Base-by-base conservation (phyloP, 306 rosid species). In the Vigna reflexopilosa region DNA sequence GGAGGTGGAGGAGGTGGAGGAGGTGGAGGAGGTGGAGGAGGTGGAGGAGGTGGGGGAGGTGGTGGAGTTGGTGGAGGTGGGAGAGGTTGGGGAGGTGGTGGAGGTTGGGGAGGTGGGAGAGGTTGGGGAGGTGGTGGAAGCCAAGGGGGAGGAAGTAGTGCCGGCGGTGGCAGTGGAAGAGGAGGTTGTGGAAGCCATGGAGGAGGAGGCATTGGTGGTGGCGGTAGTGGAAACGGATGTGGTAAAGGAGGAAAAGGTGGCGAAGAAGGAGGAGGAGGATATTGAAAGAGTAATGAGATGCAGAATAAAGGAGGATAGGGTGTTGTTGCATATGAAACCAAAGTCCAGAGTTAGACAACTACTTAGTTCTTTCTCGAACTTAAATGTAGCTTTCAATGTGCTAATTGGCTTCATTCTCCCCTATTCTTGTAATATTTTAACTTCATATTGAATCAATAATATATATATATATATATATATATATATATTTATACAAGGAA, bases 1-100 rank as follows among this genome's bases (percentile, higher is more conserved):
- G 69, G 69, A 1, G 3, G 10, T 2, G 47, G 13, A 0, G 47
- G 47, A 2, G 2, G 13, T 0, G 13, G 12, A 0, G 47, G 47
- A 1, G 47, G 13, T 2, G 47, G 47, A 0, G 17, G 47, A 13
- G 58, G 78, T 0, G 30, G 55, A 0, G 3, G 67, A 1, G 58
- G 22, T 7, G 22, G 22, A 1, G 7, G 61, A 4, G 22, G 22
- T 3, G 7, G 61, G 0, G 22, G 14, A 1, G 58, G 58, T 2
- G 7, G 58, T 7, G 1, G 28, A 0, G 34, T 19, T 2, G 67
- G 44, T 0, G 13, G 68, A 2, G 17, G 54, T 3, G 7, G 54
- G 1, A 1, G 54, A 2, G 17, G 54, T 1, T 3, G 32, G 4
- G 17, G 54, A 13, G 6, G 67, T 4, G 44, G 22, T 3, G 64